Evolutionary conservation across 73 alveolate genomes (phyloP), one percentile per base, ranked within the genome.

Genomic region (Tetrahymena malaccensis): DNA sequence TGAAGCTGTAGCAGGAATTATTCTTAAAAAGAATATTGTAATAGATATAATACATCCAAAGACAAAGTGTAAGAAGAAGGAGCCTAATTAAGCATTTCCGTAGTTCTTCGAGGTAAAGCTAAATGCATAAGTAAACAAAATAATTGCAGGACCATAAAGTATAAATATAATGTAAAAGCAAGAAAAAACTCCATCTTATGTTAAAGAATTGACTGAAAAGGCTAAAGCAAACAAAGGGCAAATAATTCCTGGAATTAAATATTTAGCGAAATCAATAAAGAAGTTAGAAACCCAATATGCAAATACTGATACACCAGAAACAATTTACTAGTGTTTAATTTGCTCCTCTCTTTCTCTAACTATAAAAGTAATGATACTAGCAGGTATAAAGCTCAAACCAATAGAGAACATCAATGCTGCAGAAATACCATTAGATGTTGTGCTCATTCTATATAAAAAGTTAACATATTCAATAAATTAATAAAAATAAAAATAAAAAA

Each of bases 221-320:
- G 97, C 97, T 21, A 43, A 35, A 37, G 94, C 93, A 37, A 95
- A 25, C 5, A 94, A 27, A 34, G 94, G 43, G 95, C 95, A 94
- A 33, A 96, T 97, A 19, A 97, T 95, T 19, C 97, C 97, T 57
- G 99, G 98, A 11, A 98, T 83, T 55, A 96, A 58, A 84, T 97
- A 95, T 94, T 98, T 98, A 33, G 93, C 56, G 35, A 97, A 85
- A 96, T 98, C 99, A 94, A 97, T 98, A 22, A 96, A 27, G 94
- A 85, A 96, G 96, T 97, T 98, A 34, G 98, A 94, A 34, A 97
- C 58, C 99, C 99, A 98, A 93, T 98, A 98, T 4, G 99, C 98
- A 27, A 96, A 83, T 33, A 97, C 95, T 21, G 95, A 93, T 96
- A 99, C 94, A 96, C 96, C 99, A 93, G 98, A 96, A 13, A 98